phyloP scores from a whole-genome alignment of 2,329 filamentous ascomycete genomes.

The Aspergillus chevalieri region DNA sequence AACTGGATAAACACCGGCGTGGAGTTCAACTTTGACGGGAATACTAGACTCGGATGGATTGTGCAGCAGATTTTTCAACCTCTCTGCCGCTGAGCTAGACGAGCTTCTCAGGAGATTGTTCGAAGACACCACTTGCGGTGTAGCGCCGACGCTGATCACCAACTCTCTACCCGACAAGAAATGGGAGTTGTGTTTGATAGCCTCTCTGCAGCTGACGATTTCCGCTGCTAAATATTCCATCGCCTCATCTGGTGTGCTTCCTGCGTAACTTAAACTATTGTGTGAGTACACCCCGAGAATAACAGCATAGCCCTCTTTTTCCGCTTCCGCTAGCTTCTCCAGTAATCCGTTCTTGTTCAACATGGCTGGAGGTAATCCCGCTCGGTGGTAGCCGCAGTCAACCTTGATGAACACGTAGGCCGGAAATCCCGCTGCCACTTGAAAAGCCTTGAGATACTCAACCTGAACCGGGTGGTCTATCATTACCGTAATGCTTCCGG shows the following conservation, averaged over 20 bases:
- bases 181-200: constrained; percentile 17
- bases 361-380: constrained; percentile 56
- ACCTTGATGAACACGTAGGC: constrained; percentile 65
- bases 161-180: constrained; percentile 25
- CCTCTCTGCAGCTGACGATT: constrained; percentile 43
- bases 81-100: constrained; percentile 27
- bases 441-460: constrained; percentile 41
- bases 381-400: constrained; percentile 66
- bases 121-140: constrained; percentile 64
- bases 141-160: constrained; percentile 67
- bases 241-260: constrained; percentile 51
- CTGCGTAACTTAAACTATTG: constrained; percentile 64
- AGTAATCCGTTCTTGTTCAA: constrained; percentile 28
- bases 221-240: constrained; percentile 56
- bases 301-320: constrained; percentile 21
- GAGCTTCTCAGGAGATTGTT: constrained; percentile 49
- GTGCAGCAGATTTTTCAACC: constrained; percentile 24
- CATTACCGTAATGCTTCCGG: constrained; percentile 56
- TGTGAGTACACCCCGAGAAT: constrained; percentile 67
- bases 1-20: constrained; percentile 69
- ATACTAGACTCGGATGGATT: constrained; percentile 2
- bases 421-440: constrained; percentile 37
- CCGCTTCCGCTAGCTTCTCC: constrained; percentile 19
- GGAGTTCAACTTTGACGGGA: constrained; percentile 55
- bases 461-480: constrained; percentile 64